These are phyloP conservation scores for Chimonanthus salicifolius DNA, from an alignment of 164 flowering plant genomes.

Conservation along the genomic window DNA sequence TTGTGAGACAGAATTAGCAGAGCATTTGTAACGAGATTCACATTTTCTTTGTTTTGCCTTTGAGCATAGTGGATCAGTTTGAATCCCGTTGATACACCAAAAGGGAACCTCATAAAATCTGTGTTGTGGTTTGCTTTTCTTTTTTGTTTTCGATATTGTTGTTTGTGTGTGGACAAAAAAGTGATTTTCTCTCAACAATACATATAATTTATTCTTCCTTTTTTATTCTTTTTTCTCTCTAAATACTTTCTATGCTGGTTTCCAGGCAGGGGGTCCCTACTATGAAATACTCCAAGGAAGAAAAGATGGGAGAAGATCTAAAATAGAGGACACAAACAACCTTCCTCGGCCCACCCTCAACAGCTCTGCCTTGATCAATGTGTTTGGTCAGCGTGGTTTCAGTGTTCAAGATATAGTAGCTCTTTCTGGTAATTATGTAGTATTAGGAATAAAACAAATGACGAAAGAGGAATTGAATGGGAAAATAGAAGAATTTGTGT, in stretches of 20 bases:
- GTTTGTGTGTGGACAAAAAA: no score
- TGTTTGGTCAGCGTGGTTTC: slow-evolving; percentile 62
- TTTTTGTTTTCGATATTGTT: no score
- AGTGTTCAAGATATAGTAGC: slow-evolving; percentile 73
- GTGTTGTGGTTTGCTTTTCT: no score
- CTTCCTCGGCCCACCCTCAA: slow-evolving; percentile 65
- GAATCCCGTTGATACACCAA: no score
- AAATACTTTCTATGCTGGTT: no score
- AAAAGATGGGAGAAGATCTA: slow-evolving; percentile 79
- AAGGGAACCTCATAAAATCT: no score
- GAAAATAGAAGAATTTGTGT: neutral
- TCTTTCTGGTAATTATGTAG: slow-evolving; percentile 47
- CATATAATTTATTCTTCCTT: neutral
- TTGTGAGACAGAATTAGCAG: no score
- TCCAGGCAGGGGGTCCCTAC: slow-evolving; percentile 24
- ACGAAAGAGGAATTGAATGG: neutral
- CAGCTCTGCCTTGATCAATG: slow-evolving; percentile 44
- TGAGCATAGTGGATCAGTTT: no score
- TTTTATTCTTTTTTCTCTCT: neutral
- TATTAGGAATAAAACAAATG: neutral
- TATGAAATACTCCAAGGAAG: slow-evolving; percentile 84
- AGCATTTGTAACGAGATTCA: no score
- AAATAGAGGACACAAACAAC: slow-evolving; percentile 66
- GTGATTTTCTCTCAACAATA: no score
- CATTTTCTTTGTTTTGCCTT: no score